Evolutionary conservation across 495 filamentous ascomycete species (phyloP).

Genomic region (Hypoxylon fuscum): DNA sequence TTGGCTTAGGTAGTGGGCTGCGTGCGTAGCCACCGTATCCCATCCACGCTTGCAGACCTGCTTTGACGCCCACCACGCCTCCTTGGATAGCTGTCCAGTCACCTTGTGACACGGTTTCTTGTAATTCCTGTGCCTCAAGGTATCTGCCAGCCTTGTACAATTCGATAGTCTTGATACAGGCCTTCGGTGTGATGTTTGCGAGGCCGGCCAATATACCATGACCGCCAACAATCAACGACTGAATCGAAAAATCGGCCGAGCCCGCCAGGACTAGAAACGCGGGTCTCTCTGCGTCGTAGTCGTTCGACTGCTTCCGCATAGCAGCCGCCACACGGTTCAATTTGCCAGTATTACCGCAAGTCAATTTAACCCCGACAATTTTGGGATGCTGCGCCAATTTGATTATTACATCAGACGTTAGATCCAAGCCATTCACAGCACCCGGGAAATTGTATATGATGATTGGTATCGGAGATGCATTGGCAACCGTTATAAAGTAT

Average conservation of each 20-base stretch:
- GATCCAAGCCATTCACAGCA: conserved; percentile 83
- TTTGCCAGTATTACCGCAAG: conserved; percentile 88
- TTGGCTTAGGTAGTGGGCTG: conserved; percentile 78
- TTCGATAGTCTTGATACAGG: conserved; percentile 76
- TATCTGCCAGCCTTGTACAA: conserved; percentile 73
- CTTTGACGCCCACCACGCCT: conserved; percentile 83
- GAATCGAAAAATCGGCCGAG: conserved; percentile 82
- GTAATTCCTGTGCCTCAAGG: conserved; percentile 73
- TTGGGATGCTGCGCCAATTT: conserved; percentile 76
- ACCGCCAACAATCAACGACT: conserved; percentile 77
- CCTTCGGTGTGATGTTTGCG: conserved; percentile 79
- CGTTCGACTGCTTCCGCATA: conserved; percentile 73
- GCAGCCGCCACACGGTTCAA: conserved; percentile 80
- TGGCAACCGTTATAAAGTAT: conserved; percentile 77
- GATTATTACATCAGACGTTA: conserved; percentile 82
- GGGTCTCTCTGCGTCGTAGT: conserved; percentile 64
- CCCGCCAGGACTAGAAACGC: conserved; percentile 84
- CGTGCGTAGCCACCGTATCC: conserved; percentile 83
- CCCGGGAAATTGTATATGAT: conserved; percentile 89
- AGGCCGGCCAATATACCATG: conserved; percentile 82
- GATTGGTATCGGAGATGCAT: conserved; percentile 72
- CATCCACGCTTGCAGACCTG: conserved; percentile 76
- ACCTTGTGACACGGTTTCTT: conserved; percentile 73
- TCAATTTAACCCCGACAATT: conserved; percentile 87
- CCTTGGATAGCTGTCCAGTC: conserved; percentile 86